phyloP scores from a whole-genome alignment of 768 basidiomycete genomes.

The Pleurotus giganteus region DNA sequence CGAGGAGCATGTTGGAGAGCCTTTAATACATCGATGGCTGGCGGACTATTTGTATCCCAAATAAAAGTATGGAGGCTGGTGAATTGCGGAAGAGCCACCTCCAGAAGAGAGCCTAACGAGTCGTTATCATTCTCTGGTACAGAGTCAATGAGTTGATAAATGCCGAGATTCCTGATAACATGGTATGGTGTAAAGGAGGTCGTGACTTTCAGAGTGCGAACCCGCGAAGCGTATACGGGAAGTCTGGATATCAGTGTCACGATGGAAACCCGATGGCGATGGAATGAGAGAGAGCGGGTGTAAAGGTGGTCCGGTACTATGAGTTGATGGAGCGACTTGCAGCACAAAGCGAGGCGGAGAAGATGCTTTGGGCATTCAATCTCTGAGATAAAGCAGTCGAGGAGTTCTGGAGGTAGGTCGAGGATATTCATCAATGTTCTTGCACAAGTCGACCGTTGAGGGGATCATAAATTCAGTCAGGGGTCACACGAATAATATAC shows the following conservation, averaged over 20 bases:
- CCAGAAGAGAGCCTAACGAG: background rate
- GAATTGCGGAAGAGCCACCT: background rate
- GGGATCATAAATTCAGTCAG: too few relatives aligned
- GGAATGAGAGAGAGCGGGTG: slow-evolving; percentile 1
- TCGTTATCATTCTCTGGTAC: background rate
- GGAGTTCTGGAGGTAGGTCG: slow-evolving; percentile 2
- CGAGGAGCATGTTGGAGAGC: background rate
- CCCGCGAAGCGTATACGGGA: background rate
- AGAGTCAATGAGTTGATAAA: background rate
- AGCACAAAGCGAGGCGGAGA: background rate
- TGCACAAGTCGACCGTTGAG: too few relatives aligned
- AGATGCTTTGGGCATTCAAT: slow-evolving; percentile 1
- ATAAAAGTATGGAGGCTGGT: background rate
- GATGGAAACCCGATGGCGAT: background rate
- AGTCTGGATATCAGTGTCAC: background rate
- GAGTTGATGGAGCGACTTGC: background rate
- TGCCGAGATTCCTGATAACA: slow-evolving; percentile 2
- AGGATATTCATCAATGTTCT: background rate
- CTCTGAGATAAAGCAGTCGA: background rate
- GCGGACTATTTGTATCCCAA: background rate
- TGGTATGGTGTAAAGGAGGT: background rate
- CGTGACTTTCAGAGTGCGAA: background rate
- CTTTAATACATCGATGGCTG: background rate
- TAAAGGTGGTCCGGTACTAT: background rate
- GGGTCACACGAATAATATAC: too few relatives aligned